Conservation (phyloP, 805 yeast species). For the Blastobotrys muscicola region DNA sequence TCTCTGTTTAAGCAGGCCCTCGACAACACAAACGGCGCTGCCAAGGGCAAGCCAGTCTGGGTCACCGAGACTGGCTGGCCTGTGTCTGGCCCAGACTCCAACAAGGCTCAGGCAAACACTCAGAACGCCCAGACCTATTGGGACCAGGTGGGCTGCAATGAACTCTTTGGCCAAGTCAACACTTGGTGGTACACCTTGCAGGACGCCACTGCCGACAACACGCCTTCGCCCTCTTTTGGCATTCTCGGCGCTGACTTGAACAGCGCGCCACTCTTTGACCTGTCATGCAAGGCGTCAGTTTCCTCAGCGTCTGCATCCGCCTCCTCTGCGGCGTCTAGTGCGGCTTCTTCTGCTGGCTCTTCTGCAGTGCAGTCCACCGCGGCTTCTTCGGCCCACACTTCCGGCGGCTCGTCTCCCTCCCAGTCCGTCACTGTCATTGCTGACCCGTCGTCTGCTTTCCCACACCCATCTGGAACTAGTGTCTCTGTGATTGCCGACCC, state of each 20-base stretch:
- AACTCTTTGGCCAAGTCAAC: conserved; percentile 14
- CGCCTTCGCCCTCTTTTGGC: conserved; percentile 13
- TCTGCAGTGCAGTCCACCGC: conserved; percentile 4
- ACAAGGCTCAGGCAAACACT: conserved; percentile 46
- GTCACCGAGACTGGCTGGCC: conserved; percentile 97
- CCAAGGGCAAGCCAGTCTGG: conserved; percentile 72
- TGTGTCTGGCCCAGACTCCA: conserved; percentile 62
- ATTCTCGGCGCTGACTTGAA: conserved; percentile 9
- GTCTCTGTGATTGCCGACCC: no score
- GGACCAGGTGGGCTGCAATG: conserved; percentile 66
- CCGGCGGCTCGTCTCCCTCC: no score
- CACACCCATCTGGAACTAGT: conserved; percentile 1
- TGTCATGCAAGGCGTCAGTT: conserved; percentile 10
- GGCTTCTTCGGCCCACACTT: no score
- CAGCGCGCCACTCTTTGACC: conserved; percentile 12
- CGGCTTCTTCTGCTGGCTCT: conserved; percentile 3
- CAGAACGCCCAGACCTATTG: conserved; percentile 62
- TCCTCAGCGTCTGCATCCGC: conserved; percentile 4
- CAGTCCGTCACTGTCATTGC: conserved; percentile 8
- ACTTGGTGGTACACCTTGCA: conserved; percentile 16
- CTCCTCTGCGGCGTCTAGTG: conserved; percentile 6
- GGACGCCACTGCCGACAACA: conserved; percentile 10
- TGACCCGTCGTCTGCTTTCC: conserved; percentile 8
- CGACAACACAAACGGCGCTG: conserved; percentile 60
- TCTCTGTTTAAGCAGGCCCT: conserved; percentile 76